Evolutionary conservation across 805 yeast species (phyloP), one percentile per base, ranked within the genome.

Genomic region (Candida railenensis): DNA sequence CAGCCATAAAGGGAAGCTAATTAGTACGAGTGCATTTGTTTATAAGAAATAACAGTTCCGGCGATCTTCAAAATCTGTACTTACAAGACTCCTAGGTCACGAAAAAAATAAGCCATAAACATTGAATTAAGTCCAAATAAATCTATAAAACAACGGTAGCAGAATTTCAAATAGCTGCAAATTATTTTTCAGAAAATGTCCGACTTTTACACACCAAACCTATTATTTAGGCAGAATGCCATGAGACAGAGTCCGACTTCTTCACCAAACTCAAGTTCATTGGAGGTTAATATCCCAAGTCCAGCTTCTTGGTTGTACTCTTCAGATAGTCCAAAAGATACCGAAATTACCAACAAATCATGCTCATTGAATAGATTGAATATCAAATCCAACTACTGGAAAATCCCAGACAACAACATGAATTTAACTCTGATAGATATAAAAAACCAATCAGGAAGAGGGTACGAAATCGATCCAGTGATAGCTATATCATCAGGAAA

Each of bases 401-500:
- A 65, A 48, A 68, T 73, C 22, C 77, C 77, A 14, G 77, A 73
- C 49, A 58, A 64, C 16, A 61, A 72, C 40, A 58, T 67, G 56
- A 69, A 74, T 50, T 59, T 81, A 34, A 79, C 81, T 0, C 67
- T 81, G 1, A 56, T 82, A 48, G 66, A 68, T 20, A 50, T 66
- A 14, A 58, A 52, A 40, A 20, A 37, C 18, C 7, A 18, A 15
- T 56, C 73, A 9, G 57, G 58, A 11, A 63, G 63, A 40, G 33
- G 18, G 8, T 9, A 20, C 4, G 45, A 50, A 32, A 44, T 34
- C 9, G 54, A 52, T 28, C 73, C 77, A 2, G 65, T 73, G 12
- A 53, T 82, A 34, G 85, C 86, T 2, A 69, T 82, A 16, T 72
- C 83, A 2, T 75, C 81, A 37, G 84, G 78, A 15, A 64, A 69